Evolutionary conservation across 768 basidiomycete genomes (phyloP), one percentile per base, ranked within the genome.

Genomic region (Lyophyllum atratum): DNA sequence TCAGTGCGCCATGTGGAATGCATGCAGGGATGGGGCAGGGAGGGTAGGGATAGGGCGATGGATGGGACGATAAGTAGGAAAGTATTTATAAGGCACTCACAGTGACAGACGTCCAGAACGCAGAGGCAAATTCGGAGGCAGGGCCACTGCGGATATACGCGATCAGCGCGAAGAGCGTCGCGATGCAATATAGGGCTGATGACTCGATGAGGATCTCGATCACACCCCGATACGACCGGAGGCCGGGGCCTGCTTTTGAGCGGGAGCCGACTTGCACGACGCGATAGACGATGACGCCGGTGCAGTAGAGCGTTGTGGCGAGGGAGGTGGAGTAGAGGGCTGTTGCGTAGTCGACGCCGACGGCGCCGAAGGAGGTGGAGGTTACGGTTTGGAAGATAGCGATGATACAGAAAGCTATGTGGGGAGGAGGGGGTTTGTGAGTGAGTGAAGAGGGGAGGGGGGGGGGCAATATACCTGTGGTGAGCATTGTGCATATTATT

Each of bases 191-290:
- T 22, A 63, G 28, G 15, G 49, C 49, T 10, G 61, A 63, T 6
- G 61, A 63, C 40, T 63, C 61, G 8, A 63, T 53, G 12, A 63
- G 52, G 19, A 63, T 60, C 44, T 63, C 61, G 11, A 63, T 39
- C n/a, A 60, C 56, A 24, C 55, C 55, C n/a, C 52, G 61, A 22
- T 63, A 63, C 3, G 61, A 59, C 8, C 53, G 48, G 17, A 63
- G 59, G 10, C 55, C 45, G 37, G 47, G 40, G 3, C 52, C 31
- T 2, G 19, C 42, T 11, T 39, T 19, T 19, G 55, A 52, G 14
- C 55, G 22, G 14, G 21, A 44, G 26, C 53, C 49, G 24, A 60
- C 51, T 8, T 47, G 46, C 4, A 60, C 26, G n/a, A 63, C 46
- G 28, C 58, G 59, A 37, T 55, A 63, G 14, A 63, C 28, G 17